phyloP scores from a whole-genome alignment of 176 grass and related monocot species.

The Paspalum vaginatum region DNA sequence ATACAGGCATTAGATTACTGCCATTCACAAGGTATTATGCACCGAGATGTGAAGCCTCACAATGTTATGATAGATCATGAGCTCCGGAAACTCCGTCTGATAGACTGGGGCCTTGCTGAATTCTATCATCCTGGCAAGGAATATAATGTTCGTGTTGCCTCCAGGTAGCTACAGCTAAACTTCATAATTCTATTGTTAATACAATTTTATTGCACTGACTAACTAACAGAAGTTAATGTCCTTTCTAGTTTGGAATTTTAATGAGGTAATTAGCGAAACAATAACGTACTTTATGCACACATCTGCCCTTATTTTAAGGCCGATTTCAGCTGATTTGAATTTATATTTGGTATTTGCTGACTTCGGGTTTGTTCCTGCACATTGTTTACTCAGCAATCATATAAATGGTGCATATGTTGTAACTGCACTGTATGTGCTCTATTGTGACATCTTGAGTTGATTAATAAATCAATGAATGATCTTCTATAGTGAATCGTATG shows the following conservation, averaged over 20 bases:
- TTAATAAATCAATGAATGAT: background rate
- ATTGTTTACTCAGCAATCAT: background rate
- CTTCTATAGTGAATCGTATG: conserved; percentile 15
- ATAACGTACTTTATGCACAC: too few relatives aligned
- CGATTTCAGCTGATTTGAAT: background rate
- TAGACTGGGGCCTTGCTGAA: conserved; percentile 80
- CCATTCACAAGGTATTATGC: conserved; percentile 76
- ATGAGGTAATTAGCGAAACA: background rate
- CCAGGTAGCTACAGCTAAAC: conserved; percentile 43
- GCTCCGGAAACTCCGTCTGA: conserved; percentile 65
- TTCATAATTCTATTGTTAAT: background rate
- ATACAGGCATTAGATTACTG: conserved; percentile 71
- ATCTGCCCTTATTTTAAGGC: background rate
- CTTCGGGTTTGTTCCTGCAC: conserved; percentile 8
- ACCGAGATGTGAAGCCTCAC: conserved; percentile 77
- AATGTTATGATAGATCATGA: conserved; percentile 87
- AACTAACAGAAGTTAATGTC: background rate
- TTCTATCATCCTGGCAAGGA: conserved; percentile 79
- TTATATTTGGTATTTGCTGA: background rate
- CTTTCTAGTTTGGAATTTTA: background rate
- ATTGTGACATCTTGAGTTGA: background rate
- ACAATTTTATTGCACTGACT: conserved; percentile 7
- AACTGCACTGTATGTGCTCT: background rate
- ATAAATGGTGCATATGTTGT: background rate
- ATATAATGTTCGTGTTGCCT: conserved; percentile 75